Percentiles rank a stretch among this genome's conserved stretches.
phyloP scores from a whole-genome alignment of 225 moss, liverwort and hornwort species.

The Pleurozium schreberi region DNA sequence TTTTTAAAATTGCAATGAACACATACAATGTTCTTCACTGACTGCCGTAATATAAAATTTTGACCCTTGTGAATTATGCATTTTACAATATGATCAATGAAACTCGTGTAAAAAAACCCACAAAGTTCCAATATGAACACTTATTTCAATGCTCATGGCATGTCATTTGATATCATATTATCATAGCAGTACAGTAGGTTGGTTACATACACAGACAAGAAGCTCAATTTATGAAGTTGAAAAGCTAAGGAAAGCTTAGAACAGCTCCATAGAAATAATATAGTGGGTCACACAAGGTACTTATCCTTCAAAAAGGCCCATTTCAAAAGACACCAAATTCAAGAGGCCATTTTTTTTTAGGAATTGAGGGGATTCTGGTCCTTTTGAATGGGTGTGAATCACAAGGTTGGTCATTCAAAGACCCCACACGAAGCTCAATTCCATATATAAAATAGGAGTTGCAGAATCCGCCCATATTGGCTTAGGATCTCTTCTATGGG shows the following conservation, averaged over 20 bases:
- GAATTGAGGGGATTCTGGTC: neutral
- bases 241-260: neutral
- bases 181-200: neutral
- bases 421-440: neutral
- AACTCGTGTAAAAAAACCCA: neutral
- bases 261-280: neutral
- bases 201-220: neutral
- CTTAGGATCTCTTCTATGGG: too few species aligned
- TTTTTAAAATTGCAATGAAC: neutral
- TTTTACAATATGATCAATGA: neutral
- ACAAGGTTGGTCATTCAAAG: neutral
- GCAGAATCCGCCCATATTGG: too few species aligned
- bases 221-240: neutral
- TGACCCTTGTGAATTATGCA: neutral
- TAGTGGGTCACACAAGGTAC: neutral
- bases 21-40: neutral
- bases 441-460: too few species aligned
- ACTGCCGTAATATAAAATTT: neutral
- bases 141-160: neutral
- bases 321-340: too few species aligned
- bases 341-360: neutral
- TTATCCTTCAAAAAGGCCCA: neutral
- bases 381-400: neutral
- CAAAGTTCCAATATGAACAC: neutral
- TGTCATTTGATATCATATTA: neutral